phyloP scores from a whole-genome alignment of 371 early-diverging fungal species.

The Mucor irregularis region DNA sequence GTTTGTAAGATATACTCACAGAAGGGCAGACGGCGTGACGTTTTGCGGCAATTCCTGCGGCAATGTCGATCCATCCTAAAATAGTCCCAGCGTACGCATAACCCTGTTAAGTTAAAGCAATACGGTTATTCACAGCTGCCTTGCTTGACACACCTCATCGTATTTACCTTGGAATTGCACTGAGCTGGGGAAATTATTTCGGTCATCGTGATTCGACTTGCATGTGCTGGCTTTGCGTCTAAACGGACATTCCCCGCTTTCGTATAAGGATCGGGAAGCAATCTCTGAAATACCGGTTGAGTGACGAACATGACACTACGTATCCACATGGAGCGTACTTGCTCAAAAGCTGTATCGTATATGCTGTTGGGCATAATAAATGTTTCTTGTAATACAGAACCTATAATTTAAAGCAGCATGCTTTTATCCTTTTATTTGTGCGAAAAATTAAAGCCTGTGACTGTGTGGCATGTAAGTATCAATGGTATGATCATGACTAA shows the following conservation, averaged over 20 bases:
- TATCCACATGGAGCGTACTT: slow-evolving; percentile 29
- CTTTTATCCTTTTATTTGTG: too few species aligned
- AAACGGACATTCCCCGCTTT: slow-evolving; percentile 42
- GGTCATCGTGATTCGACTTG: slow-evolving; percentile 54
- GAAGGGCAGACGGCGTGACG: slow-evolving; percentile 62
- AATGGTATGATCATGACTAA: too few species aligned
- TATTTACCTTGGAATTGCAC: slow-evolving; percentile 44
- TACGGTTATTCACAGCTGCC: background rate
- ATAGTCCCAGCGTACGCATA: slow-evolving; percentile 62
- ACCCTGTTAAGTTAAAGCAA: slow-evolving; percentile 28
- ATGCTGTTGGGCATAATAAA: too few species aligned
- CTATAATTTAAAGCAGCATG: too few species aligned
- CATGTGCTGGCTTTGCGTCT: slow-evolving; percentile 36
- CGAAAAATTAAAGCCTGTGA: too few species aligned
- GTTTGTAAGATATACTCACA: slow-evolving; percentile 22
- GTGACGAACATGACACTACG: slow-evolving; percentile 29
- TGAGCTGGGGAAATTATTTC: slow-evolving; percentile 51
- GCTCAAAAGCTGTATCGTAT: slow-evolving; percentile 10
- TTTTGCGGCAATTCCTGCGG: slow-evolving; percentile 72
- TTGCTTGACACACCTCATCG: too few species aligned
- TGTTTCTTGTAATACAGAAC: too few species aligned
- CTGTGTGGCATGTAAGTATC: too few species aligned
- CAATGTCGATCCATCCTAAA: slow-evolving; percentile 74
- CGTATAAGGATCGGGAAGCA: slow-evolving; percentile 50
- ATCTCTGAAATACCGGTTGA: slow-evolving; percentile 34